These are phyloP conservation scores for Pichia sp. DNA, from an alignment of 1,139 yeast species.

Conservation along the genomic window DNA sequence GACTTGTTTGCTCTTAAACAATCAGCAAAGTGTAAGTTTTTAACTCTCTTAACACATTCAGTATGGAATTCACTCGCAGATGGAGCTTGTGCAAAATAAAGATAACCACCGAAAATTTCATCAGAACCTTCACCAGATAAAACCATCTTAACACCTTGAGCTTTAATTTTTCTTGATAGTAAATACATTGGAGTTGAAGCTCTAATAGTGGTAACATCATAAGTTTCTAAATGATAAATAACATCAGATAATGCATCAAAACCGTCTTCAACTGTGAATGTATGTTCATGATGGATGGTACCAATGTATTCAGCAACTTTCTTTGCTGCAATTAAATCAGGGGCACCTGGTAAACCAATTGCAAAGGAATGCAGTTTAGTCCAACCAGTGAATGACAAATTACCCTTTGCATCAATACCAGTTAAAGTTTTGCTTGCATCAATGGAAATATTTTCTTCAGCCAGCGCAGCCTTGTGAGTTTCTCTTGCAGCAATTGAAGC, in stretches of 20 bases:
- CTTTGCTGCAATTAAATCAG: conserved; percentile 93
- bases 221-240: conserved; percentile 91
- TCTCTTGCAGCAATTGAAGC: conserved; percentile 97
- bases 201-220: conserved; percentile 96
- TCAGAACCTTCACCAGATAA: conserved; percentile 98
- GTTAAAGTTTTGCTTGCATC: conserved; percentile 62
- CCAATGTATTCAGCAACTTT: conserved; percentile 95
- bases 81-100: conserved; percentile 97
- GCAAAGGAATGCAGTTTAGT: conserved; percentile 92
- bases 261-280: conserved; percentile 94
- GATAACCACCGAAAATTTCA: conserved; percentile 97
- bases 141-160: conserved; percentile 99
- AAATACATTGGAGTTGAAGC: conserved; percentile 99
- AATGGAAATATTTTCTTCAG: conserved; percentile 38
- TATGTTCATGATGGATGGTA: conserved; percentile 95
- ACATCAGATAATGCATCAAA: conserved; percentile 93
- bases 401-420: conserved; percentile 87
- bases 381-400: conserved; percentile 74
- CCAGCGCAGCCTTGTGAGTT: conserved; percentile 67
- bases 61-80: conserved; percentile 84
- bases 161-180: conserved; percentile 92
- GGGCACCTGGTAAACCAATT: conserved; percentile 94
- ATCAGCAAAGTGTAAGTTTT: conserved; percentile 95
- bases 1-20: conserved; percentile 98
- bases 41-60: conserved; percentile 92